Base-by-base conservation (phyloP, 768 basidiomycete species). In the Lactarius deliciosus region DNA sequence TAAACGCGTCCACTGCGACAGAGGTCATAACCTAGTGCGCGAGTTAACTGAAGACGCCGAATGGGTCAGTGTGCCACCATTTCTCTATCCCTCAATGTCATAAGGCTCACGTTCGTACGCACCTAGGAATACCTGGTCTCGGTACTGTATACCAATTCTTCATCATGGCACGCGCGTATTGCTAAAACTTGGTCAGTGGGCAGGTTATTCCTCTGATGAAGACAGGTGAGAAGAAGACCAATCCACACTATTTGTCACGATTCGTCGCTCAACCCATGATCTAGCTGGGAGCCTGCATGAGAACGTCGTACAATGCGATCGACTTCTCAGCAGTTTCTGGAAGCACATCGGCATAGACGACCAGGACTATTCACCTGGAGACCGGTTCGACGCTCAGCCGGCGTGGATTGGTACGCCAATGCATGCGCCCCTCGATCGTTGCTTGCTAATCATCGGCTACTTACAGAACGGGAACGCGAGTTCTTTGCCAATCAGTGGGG, bases 211-310 rank as follows among this genome's bases (percentile, higher is more conserved):
- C 60, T 83, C 83, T 0, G 81, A 80, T 36, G 78, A 80, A 1
- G 82, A 90, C 68, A 89, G 80, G 90, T 87, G 69, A 36, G 78
- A 47, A 62, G 18, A 18, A 28, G 22, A 61, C 22, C 20, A n/a
- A 53, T 61, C 38, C 7, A 10, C n/a, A 45, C 43, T 50, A 28
- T 32, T 38, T 65, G 59, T 63, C n/a, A 45, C 41, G 40, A 32
- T 25, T 38, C 64, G 58, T 63, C 36, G n/a, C 47, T 58, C 43
- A 68, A 53, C 34, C 25, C 69, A 22, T n/a, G 2, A 67, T n/a
- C 30, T 64, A 91, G 90, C 70, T 91, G 89, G 89, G 90, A 91
- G 65, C 90, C 90, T 13, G 76, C 80, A 60, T n/a, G 76, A 75
- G 8, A 89, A 91, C 72, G 79, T 91, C 16, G 69, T 73, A 41